Evolutionary conservation across 768 basidiomycete species (phyloP), one percentile per base, ranked within the genome.

Genomic region (Suillus tomentosus): DNA sequence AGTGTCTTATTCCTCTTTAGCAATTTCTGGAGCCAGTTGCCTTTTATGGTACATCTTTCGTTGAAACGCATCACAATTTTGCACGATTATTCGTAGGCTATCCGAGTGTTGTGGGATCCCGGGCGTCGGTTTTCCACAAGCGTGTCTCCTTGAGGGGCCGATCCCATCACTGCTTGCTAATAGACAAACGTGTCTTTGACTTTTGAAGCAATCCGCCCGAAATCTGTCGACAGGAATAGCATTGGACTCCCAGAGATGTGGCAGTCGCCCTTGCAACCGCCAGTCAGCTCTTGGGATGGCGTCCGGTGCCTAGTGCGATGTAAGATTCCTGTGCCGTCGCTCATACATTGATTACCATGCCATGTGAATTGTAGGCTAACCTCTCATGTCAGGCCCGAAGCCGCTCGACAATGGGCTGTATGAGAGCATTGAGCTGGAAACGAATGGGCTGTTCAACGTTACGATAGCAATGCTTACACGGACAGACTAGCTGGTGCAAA

Each of bases 51-150:
- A 22, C 19, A 22, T 9, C n/a, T 39, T 43, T 60, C 37, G 24
- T 39, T 47, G n/a, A 24, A 40, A 63, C 45, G 9, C 5, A 42
- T 9, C 27, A 19, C 39, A 43, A 27, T 60, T 40, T 43, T 34
- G 62, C 37, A 62, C 56, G 22, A 60, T 62, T 62, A 37, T 54
- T 58, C 9, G 17, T 42, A 53, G 24, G 55, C 37, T 39, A 39
- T 56, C 34, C 17, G 19, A 48, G 9, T 27, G 15, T 43, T 64
- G 64, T 64, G 64, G 64, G 64, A 64, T 45, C 19, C n/a, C 45
- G 27, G 31, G 61, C 19, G 27, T 36, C n/a, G n/a, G 39, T 45
- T 57, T 69, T 67, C 72, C 67, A 71, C 71, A 58, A 61, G 42
- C 71, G 60, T 66, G 69, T 65, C 36, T 54, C 34, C 65, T 11